Conservation (phyloP, 805 yeast species). For the Candida xiaguanensis region DNA sequence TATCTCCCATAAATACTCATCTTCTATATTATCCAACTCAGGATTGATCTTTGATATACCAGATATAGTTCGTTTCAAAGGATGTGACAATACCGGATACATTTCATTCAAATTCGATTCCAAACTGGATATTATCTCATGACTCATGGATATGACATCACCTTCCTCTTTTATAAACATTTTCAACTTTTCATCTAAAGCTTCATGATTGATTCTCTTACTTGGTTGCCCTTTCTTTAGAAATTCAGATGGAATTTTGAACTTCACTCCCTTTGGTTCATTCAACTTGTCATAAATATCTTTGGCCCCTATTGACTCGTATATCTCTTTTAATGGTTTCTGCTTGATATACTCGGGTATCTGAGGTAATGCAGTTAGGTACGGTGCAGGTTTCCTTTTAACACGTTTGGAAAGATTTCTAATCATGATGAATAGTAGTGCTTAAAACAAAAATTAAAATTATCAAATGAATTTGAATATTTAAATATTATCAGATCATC, state of each 20-base stretch:
- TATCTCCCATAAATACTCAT: constrained; percentile 38
- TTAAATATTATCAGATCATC: too few relatives aligned
- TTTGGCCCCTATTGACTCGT: constrained; percentile 11
- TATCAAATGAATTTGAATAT: too few relatives aligned
- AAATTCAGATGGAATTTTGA: constrained; percentile 1
- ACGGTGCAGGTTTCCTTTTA: background rate
- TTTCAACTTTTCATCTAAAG: constrained; percentile 2
- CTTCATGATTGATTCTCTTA: constrained; percentile 3
- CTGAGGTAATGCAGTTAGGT: constrained; percentile 25
- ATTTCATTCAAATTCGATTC: constrained; percentile 24
- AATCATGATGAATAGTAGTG: too few relatives aligned
- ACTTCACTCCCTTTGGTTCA: constrained; percentile 6
- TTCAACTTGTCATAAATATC: constrained; percentile 1
- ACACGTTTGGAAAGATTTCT: too few relatives aligned
- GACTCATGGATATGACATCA: background rate
- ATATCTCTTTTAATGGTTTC: constrained; percentile 17
- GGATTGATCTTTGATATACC: constrained; percentile 38
- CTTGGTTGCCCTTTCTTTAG: background rate
- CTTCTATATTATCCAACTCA: constrained; percentile 31
- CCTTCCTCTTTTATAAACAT: constrained; percentile 4
- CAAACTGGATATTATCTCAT: constrained; percentile 12
- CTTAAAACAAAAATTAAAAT: too few relatives aligned
- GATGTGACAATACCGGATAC: constrained; percentile 32
- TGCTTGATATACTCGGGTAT: constrained; percentile 18
- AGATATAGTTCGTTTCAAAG: constrained; percentile 34